Evolutionary conservation across 2,329 filamentous ascomycete genomes (phyloP), one percentile per base, ranked within the genome.

Genomic region (Stachybotrys echinatus): DNA sequence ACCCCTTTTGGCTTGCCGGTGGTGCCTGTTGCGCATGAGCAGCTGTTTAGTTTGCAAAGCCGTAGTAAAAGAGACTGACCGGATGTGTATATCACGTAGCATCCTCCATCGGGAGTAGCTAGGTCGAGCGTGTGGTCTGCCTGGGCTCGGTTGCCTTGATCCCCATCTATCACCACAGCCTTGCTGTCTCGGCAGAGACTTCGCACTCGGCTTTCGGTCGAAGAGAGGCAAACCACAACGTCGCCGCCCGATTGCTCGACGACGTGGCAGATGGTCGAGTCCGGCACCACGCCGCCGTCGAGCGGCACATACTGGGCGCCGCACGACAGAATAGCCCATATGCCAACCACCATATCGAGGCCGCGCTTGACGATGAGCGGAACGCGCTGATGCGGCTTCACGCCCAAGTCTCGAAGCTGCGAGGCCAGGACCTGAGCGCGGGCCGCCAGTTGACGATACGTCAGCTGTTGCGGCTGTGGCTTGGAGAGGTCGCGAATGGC

Each of bases 261-360:
- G 22, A 81, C 77, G 50, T 76, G 73, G 21, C 65, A 63, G 22
- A 83, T 66, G 3, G 74, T 73, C 18, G 68, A 65, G 46, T 76
- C 74, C 0, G 76, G 68, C 10, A 76, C 73, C 27, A 79, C 69
- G 6, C 75, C 74, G 34, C 79, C 79, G 52, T 84, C 81, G 2
- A 84, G 69, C 3, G 80, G 80, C 5, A 83, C 71, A 57, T 84
- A 84, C 54, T 84, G 79, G 14, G 74, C 80, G 19, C 80, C 79
- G 45, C 74, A 74, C 50, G 78, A 79, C 31, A 84, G 64, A 18
- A 82, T 68, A 2, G 77, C 79, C 49, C 80, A 67, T 45, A 83
- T 81, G 19, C 75, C 79, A 46, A 81, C 69, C 6, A 82, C 64
- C 77, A 83, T 80, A 54, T 80, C 77, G 45, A 79, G 63, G 38